These are phyloP conservation scores for Hura crepitans DNA, from an alignment of 441 rosid species.

Conservation along the genomic window DNA sequence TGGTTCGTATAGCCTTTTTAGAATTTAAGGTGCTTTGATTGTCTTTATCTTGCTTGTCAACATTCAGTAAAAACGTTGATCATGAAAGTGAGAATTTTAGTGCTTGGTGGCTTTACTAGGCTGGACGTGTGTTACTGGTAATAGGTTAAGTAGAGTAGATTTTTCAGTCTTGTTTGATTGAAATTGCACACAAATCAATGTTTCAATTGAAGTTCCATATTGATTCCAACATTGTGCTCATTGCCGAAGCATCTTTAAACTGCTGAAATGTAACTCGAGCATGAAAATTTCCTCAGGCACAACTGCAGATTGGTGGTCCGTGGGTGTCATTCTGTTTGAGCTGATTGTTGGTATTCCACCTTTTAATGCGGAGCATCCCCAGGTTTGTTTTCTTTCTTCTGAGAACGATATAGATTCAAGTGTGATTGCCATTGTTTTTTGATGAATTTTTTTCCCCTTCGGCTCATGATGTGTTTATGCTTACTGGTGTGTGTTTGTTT, in stretches of 20 bases:
- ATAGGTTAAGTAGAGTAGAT: slow-evolving; percentile 1
- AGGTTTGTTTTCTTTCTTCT: slow-evolving; percentile 46
- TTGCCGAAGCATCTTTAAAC: neutral
- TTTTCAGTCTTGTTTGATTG: neutral
- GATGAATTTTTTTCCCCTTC: neutral
- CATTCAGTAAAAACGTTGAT: slow-evolving; percentile 15
- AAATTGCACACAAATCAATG: neutral
- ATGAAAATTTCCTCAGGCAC: slow-evolving; percentile 54
- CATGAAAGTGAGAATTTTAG: neutral
- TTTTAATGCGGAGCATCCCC: slow-evolving; percentile 97
- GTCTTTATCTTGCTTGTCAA: slow-evolving; percentile 21
- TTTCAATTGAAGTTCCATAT: neutral
- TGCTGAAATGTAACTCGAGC: slow-evolving; percentile 8
- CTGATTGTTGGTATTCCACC: slow-evolving; percentile 98
- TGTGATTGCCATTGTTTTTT: slow-evolving; percentile 5
- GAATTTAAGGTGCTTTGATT: slow-evolving; percentile 28
- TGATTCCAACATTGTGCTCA: neutral
- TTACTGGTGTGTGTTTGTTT: neutral
- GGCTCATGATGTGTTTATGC: neutral
- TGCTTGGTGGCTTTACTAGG: slow-evolving; percentile 5
- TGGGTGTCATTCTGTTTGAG: slow-evolving; percentile 93
- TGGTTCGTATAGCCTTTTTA: slow-evolving; percentile 58
- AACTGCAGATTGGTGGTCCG: slow-evolving; percentile 99
- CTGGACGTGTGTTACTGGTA: slow-evolving; percentile 7
- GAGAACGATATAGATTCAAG: slow-evolving; percentile 15